A percentile compares a stretch with the other conserved stretches of the same genome.
These are phyloP conservation scores for Chaetomiaceae sp. DNA, from an alignment of 2,329 filamentous ascomycete genomes.

Conservation along the genomic window DNA sequence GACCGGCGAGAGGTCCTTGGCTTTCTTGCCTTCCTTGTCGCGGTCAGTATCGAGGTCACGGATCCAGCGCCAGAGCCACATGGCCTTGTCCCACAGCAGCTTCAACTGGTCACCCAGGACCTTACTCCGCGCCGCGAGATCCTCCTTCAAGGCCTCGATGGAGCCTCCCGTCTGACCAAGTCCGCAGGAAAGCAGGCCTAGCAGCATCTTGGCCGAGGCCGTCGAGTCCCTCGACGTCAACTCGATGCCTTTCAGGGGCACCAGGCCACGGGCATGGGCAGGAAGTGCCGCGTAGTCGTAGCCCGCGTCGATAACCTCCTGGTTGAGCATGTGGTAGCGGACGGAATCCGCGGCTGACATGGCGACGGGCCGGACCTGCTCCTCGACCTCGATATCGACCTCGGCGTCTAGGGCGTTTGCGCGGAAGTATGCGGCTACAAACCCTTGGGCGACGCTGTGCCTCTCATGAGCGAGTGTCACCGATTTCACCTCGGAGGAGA, in stretches of 20 bases:
- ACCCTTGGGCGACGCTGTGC: conserved; percentile 42
- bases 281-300: conserved; percentile 16
- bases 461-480: conserved; percentile 33
- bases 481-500: conserved; percentile 32
- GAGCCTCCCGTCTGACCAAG: background rate
- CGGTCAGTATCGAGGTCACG: background rate
- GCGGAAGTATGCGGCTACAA: conserved; percentile 56
- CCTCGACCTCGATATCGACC: background rate
- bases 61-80: conserved; percentile 19
- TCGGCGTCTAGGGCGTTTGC: conserved; percentile 35
- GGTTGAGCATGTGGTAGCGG: conserved; percentile 16
- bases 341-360: conserved; percentile 8
- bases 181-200: conserved; percentile 13
- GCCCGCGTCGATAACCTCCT: conserved; percentile 17
- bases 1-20: background rate
- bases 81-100: conserved; percentile 29
- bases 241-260: conserved; percentile 8
- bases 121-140: background rate
- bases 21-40: background rate
- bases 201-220: conserved; percentile 10
- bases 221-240: background rate
- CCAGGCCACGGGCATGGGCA: conserved; percentile 3
- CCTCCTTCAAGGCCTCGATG: conserved; percentile 14
- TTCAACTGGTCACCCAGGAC: conserved; percentile 17
- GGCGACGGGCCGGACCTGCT: conserved; percentile 4